These are phyloP conservation scores for Paxillus rubicundulus DNA, from an alignment of 768 basidiomycete genomes.

Conservation along the genomic window DNA sequence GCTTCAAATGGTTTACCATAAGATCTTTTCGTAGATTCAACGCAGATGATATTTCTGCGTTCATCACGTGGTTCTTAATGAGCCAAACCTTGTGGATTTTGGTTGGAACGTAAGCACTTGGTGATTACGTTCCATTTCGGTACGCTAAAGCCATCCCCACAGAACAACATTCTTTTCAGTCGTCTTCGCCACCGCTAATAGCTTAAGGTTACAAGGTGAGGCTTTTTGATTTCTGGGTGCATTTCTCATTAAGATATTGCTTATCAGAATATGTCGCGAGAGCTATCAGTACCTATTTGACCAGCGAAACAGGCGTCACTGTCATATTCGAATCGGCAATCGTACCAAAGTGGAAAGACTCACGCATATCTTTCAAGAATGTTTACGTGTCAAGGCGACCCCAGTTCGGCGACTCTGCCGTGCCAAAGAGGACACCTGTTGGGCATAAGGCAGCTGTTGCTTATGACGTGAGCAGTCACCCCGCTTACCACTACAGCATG, in stretches of 20 bases:
- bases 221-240: background rate
- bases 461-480: constrained; percentile 77
- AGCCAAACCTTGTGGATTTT: constrained; percentile 96
- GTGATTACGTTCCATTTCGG: background rate
- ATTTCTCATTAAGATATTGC: constrained; percentile 5
- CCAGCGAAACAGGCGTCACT: constrained; percentile 88
- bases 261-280: constrained; percentile 75
- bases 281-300: constrained; percentile 89
- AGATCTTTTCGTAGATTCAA: constrained; percentile 93
- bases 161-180: constrained; percentile 97
- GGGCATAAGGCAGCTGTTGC: constrained; percentile 61
- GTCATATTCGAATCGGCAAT: constrained; percentile 98
- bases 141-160: constrained; percentile 3
- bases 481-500: constrained; percentile 57
- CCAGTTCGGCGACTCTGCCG: constrained; percentile 13
- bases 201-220: constrained; percentile 78
- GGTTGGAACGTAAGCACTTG: constrained; percentile 57
- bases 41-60: constrained; percentile 95
- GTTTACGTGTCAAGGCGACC: constrained; percentile 90
- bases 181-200: constrained; percentile 85
- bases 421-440: constrained; percentile 20
- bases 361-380: constrained; percentile 93
- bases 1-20: constrained; percentile 98
- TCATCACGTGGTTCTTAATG: constrained; percentile 93
- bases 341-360: constrained; percentile 96